A percentile compares a stretch with the other conserved stretches of the same genome.
phyloP scores from a whole-genome alignment of 2,329 filamentous ascomycete species.

The Ascochyta clinopodiicola region DNA sequence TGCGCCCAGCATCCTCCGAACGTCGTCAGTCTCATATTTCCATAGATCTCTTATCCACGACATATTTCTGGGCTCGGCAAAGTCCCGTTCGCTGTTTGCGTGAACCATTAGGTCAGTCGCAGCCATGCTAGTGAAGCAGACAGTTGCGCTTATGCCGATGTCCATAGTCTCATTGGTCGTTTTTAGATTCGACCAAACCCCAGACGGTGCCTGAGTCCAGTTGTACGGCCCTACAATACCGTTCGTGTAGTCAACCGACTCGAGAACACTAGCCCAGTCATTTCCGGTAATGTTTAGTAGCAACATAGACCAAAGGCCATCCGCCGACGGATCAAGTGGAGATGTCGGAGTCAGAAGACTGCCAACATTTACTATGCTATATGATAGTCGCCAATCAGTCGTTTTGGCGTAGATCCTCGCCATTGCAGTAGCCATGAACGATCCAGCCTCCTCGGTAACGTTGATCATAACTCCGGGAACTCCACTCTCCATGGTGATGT shows the following conservation, averaged over 20 bases:
- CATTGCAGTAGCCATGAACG: neutral
- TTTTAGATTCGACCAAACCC: neutral
- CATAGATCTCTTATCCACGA: neutral
- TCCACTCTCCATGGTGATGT: neutral
- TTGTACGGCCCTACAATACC: neutral
- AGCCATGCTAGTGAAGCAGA: conserved; percentile 6
- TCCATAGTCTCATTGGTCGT: neutral
- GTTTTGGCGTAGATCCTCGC: neutral
- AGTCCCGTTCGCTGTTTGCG: neutral
- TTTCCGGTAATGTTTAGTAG: conserved; percentile 3
- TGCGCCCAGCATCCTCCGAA: neutral
- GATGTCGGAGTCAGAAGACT: neutral
- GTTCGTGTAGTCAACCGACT: neutral
- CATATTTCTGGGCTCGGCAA: conserved; percentile 1
- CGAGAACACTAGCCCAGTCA: neutral
- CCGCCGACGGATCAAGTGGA: neutral
- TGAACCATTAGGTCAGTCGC: neutral
- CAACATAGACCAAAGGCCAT: neutral
- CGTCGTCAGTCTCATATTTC: neutral
- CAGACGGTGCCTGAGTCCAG: neutral
- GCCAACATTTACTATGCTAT: neutral
- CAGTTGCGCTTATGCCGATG: neutral
- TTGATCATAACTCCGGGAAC: neutral
- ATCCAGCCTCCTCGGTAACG: neutral
- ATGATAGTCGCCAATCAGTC: neutral